phyloP scores from a whole-genome alignment of 805 yeast genomes.

The Pichia thaimueangensis region DNA sequence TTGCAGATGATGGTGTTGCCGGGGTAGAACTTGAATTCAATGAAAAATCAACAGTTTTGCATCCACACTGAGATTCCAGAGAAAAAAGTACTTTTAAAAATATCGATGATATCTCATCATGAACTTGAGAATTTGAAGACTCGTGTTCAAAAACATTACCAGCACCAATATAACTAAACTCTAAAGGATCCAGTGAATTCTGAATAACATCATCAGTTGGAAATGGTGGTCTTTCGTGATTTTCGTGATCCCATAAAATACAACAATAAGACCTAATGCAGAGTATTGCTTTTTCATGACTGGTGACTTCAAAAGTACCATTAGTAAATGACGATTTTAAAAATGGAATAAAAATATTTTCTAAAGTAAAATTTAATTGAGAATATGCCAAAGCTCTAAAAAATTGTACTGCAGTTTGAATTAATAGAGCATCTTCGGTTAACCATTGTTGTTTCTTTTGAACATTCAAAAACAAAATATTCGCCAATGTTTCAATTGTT shows the following conservation, averaged over 20 bases:
- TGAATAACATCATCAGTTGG: conserved; percentile 51
- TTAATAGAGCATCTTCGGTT: conserved; percentile 51
- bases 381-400: conserved; percentile 74
- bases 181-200: conserved; percentile 29
- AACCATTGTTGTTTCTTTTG: conserved; percentile 71
- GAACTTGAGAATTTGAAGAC: conserved; percentile 44
- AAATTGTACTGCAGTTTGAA: conserved; percentile 63
- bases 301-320: conserved; percentile 48
- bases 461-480: conserved; percentile 44
- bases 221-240: conserved; percentile 60
- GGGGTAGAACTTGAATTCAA: conserved; percentile 6
- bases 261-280: conserved; percentile 66
- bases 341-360: conserved; percentile 67
- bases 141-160: conserved; percentile 39
- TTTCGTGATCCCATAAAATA: conserved; percentile 57
- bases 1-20: conserved; percentile 18
- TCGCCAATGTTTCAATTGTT: conserved; percentile 60
- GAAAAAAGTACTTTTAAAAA: conserved; percentile 50
- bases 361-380: conserved; percentile 73
- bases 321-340: conserved; percentile 58
- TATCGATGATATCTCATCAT: conserved; percentile 63
- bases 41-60: conserved; percentile 23
- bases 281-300: conserved; percentile 65
- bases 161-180: conserved; percentile 23
- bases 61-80: conserved; percentile 55